Evolutionary conservation across 805 yeast species (phyloP), one percentile per base, ranked within the genome.

Genomic region (Blastobotrys peoriensis): DNA sequence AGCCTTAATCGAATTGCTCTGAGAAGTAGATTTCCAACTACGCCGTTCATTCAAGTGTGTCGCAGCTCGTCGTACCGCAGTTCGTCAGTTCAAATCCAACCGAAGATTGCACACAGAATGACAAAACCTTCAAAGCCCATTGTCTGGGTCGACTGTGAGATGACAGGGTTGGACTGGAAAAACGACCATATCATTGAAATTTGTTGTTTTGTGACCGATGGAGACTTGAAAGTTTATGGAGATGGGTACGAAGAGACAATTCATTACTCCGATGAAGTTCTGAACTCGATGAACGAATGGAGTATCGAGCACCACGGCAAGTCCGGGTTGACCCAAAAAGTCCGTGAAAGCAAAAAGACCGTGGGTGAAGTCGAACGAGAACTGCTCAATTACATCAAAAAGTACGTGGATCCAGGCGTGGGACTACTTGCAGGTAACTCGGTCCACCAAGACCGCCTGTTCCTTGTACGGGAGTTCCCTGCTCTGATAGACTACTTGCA

Each of bases 101-200:
- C n/a, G n/a, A n/a, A n/a, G n/a, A n/a, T n/a, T n/a, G n/a, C n/a
- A n/a, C n/a, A n/a, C n/a, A n/a, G n/a, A n/a, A n/a, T n/a, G n/a
- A n/a, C n/a, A n/a, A n/a, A n/a, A n/a, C n/a, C n/a, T n/a, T n/a
- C n/a, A n/a, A n/a, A 25, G 30, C 68, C 67, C 1, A 49, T 91
- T 16, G 94, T 93, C 3, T 93, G 98, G 98, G 74, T 93, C 15
- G 98, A 93, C 66, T 93, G 98, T 65, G 98, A 93, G 65, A 93
- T 93, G 98, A 93, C 99, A 0, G 99, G 99, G 0, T 67, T 93
- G 33, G 83, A 91, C 55, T 79, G 81, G n/a, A 63, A 66, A 39
- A 70, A 73, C n/a, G 98, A 93, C 61, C 78, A 75, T 46, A 89
- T 93, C 54, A 85, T 93, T 48, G 98, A 93, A 64, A 81, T 93